Evolutionary conservation across 2,329 filamentous ascomycete genomes (phyloP).

Genomic region (Cytospora leucostoma): DNA sequence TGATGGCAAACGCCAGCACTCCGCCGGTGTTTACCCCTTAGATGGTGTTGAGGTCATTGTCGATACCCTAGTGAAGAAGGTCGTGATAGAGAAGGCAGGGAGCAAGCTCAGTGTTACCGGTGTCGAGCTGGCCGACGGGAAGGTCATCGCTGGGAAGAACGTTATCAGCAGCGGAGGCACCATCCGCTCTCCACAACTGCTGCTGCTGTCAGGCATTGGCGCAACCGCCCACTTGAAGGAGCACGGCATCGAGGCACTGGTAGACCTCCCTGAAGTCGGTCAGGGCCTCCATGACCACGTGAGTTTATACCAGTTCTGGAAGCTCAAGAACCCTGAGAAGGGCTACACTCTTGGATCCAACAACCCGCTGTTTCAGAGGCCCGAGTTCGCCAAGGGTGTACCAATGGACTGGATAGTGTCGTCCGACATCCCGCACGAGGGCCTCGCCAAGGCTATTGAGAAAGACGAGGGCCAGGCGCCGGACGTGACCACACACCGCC

Average conservation of each 20-base stretch:
- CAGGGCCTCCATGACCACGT: constrained; percentile 34
- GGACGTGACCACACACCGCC: constrained; percentile 4
- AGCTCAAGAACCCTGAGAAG: constrained; percentile 31
- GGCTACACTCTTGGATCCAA: constrained; percentile 32
- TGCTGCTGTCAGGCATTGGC: constrained; percentile 40
- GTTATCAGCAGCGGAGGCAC: constrained; percentile 37
- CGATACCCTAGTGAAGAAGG: constrained; percentile 30
- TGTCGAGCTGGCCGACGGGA: constrained; percentile 30
- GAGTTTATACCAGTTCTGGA: constrained; percentile 39
- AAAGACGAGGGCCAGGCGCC: constrained; percentile 31
- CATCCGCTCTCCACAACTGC: constrained; percentile 38
- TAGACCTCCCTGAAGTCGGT: constrained; percentile 38
- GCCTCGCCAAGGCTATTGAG: constrained; percentile 24
- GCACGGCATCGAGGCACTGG: constrained; percentile 33
- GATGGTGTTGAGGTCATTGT: constrained; percentile 32
- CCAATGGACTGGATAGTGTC: constrained; percentile 29
- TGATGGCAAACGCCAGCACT: constrained; percentile 35
- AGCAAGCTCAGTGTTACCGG: constrained; percentile 30
- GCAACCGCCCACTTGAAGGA: constrained; percentile 31
- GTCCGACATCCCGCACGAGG: constrained; percentile 16
- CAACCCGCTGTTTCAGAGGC: constrained; percentile 27
- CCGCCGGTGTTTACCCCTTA: constrained; percentile 27
- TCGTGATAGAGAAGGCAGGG: constrained; percentile 31
- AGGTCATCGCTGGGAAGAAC: constrained; percentile 28
- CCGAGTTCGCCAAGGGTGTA: constrained; percentile 28